phyloP scores from a whole-genome alignment of 768 basidiomycete species.

The Solioccasus polychromus region DNA sequence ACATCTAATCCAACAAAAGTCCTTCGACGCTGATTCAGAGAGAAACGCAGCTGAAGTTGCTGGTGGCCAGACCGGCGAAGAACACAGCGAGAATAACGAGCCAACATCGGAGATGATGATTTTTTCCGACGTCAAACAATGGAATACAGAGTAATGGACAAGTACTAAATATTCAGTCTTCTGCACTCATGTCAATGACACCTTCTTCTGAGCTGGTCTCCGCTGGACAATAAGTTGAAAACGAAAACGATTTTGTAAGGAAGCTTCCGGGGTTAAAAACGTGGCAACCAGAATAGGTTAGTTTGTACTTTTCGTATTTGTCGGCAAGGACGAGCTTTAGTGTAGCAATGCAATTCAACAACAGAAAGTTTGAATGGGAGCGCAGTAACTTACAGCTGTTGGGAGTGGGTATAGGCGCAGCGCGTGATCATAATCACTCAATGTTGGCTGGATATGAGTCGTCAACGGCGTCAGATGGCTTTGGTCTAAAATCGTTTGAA shows the following conservation, averaged over 20 bases:
- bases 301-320: constrained; percentile 92
- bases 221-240: constrained; percentile 89
- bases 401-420: constrained; percentile 93
- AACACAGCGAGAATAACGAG: constrained; percentile 9
- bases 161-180: no score
- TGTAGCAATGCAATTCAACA: constrained; percentile 9
- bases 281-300: constrained; percentile 97
- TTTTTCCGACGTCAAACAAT: background rate
- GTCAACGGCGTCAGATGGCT: constrained; percentile 90
- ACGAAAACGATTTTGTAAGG: constrained; percentile 74
- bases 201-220: constrained; percentile 82
- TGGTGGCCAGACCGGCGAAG: constrained; percentile 8
- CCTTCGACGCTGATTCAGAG: constrained; percentile 12
- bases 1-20: constrained; percentile 25
- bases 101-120: constrained; percentile 26
- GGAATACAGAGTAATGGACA: no score
- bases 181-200: constrained; percentile 39
- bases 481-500: constrained; percentile 96
- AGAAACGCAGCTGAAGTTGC: constrained; percentile 3
- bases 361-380: background rate
- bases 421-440: constrained; percentile 89
- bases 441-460: constrained; percentile 76
- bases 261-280: constrained; percentile 98
- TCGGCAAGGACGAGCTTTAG: constrained; percentile 89
- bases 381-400: constrained; percentile 64